Evolutionary conservation across 129 eudicot genomes (phyloP).

Genomic region (Artemisia argyi): DNA sequence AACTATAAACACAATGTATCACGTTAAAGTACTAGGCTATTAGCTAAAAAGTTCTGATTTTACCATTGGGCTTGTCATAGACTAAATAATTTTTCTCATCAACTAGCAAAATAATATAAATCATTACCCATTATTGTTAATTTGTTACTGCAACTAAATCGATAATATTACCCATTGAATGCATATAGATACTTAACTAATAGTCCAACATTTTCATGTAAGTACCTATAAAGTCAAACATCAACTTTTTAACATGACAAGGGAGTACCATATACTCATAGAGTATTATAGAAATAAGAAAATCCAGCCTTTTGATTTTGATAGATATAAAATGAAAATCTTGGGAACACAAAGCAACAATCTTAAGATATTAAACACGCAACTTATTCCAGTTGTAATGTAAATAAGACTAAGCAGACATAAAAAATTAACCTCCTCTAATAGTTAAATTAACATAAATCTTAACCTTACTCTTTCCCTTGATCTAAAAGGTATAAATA

Average conservation of each 20-base stretch:
- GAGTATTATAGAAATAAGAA: no score
- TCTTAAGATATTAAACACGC: background rate
- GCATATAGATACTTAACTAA: no score
- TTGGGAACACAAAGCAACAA: conserved; percentile 8
- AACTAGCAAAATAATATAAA: background rate
- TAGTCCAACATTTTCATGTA: no score
- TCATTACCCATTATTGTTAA: background rate
- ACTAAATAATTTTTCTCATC: background rate
- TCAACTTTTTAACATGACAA: no score
- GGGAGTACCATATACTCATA: no score
- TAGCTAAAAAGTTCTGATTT: background rate
- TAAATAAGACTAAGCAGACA: background rate
- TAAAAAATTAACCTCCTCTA: background rate
- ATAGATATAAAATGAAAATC: background rate
- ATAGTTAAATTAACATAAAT: background rate
- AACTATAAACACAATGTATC: background rate
- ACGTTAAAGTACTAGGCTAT: background rate
- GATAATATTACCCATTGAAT: background rate
- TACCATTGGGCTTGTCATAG: background rate
- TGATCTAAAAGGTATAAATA: background rate
- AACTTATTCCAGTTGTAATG: conserved; percentile 1
- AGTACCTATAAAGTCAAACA: no score
- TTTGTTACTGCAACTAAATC: background rate
- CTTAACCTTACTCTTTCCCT: background rate
- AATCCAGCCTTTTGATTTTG: no score